Percentiles rank a stretch among this genome's conserved stretches.
These are phyloP conservation scores for Cephaloascus fragrans DNA, from an alignment of 805 yeast genomes.

Conservation along the genomic window DNA sequence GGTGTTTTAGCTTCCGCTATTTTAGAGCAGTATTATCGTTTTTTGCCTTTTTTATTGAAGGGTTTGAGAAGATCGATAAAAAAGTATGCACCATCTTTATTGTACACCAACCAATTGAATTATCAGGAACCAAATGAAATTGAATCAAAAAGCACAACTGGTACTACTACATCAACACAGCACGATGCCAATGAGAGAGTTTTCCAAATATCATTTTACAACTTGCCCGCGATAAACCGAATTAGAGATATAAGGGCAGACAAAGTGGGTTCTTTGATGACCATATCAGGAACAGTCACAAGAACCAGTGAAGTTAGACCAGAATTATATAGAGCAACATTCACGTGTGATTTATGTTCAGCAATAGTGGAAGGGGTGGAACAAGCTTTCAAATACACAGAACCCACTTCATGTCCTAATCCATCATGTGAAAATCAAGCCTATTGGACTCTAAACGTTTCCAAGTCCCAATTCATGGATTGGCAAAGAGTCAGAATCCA, in stretches of 20 bases:
- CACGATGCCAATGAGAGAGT: conserved; percentile 52
- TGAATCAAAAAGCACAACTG: conserved; percentile 16
- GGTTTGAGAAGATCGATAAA: conserved; percentile 70
- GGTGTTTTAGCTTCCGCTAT: conserved; percentile 88
- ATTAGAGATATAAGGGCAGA: conserved; percentile 88
- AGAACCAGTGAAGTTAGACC: conserved; percentile 96
- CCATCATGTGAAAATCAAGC: conserved; percentile 83
- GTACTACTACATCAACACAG: conserved; percentile 33
- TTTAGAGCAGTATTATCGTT: conserved; percentile 85
- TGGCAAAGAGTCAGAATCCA: conserved; percentile 96
- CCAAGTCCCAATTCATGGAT: conserved; percentile 82
- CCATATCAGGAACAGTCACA: conserved; percentile 91
- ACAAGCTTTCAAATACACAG: conserved; percentile 87
- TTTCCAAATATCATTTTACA: conserved; percentile 86
- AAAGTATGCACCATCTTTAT: conserved; percentile 63
- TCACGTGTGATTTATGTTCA: conserved; percentile 82
- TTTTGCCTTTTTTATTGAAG: conserved; percentile 70
- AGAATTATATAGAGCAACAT: conserved; percentile 77
- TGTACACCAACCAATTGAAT: conserved; percentile 20
- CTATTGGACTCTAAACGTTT: conserved; percentile 73
- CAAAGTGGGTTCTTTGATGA: conserved; percentile 72
- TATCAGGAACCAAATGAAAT: conserved; percentile 10
- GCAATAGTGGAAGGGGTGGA: conserved; percentile 84
- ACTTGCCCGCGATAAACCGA: conserved; percentile 71
- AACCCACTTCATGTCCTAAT: conserved; percentile 86